These are phyloP conservation scores for Microbotryum scabiosae DNA, from an alignment of 1,284 basidiomycete genomes.

Conservation along the genomic window DNA sequence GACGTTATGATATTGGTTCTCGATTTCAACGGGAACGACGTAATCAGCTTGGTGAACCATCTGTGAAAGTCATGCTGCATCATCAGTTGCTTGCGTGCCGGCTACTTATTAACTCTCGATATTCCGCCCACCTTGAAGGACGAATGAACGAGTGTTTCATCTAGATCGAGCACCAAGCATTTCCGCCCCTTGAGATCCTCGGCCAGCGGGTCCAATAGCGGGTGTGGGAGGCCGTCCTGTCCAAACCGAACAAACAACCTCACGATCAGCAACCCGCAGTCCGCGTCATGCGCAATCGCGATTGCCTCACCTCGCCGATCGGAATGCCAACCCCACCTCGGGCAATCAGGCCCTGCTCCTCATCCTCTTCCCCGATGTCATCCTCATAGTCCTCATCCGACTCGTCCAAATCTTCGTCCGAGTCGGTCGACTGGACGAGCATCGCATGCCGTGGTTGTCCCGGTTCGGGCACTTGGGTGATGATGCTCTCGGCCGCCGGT, in stretches of 20 bases:
- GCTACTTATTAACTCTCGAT: too few species aligned
- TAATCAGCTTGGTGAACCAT: constrained; percentile 94
- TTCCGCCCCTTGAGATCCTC: constrained; percentile 71
- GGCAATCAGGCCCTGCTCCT: constrained; percentile 68
- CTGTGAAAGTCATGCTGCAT: constrained; percentile 43
- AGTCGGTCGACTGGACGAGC: constrained; percentile 37
- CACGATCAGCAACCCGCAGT: constrained; percentile 2
- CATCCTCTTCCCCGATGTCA: constrained; percentile 55
- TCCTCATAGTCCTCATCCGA: constrained; percentile 44
- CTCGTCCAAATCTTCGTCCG: constrained; percentile 45
- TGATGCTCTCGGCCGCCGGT: constrained; percentile 25
- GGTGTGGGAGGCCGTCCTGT: constrained; percentile 73
- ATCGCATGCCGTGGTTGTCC: constrained; percentile 19
- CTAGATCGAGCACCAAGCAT: constrained; percentile 82
- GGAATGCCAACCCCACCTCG: constrained; percentile 76
- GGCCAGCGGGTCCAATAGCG: constrained; percentile 68
- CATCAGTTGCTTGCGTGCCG: too few species aligned
- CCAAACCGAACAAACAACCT: constrained; percentile 9
- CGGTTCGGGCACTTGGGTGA: constrained; percentile 26
- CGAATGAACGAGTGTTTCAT: constrained; percentile 83
- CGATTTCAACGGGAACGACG: constrained; percentile 97
- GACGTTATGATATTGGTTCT: constrained; percentile 94
- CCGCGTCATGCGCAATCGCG: constrained; percentile 2
- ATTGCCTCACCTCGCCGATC: constrained; percentile 55
- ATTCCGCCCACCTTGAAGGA: constrained; percentile 39